Evolutionary conservation across 2,329 filamentous ascomycete species (phyloP), one percentile per base, ranked within the genome.

Genomic region (Xylariaceae sp.): DNA sequence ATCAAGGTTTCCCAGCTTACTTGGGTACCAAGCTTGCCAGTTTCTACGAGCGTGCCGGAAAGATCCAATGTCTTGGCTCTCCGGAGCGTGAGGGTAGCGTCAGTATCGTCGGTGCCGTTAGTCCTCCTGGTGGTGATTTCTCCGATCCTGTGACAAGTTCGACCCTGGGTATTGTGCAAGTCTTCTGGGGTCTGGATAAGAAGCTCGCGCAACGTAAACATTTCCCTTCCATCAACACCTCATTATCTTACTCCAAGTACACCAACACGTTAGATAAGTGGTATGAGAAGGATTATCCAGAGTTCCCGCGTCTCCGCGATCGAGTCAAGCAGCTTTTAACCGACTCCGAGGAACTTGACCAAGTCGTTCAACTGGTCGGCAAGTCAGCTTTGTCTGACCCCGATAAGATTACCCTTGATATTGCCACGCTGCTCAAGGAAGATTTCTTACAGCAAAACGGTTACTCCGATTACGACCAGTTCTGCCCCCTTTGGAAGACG

Each of bases 161-260:
- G 55, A 98, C 93, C 17, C 83, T 98, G 38, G 82, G 87, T 80
- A 98, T 98, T 64, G 93, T 98, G 62, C 93, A 98, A 69, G 93
- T 98, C 58, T 98, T 98, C 76, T 98, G 93, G 93, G 93, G 93
- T 79, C 80, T 97, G 40, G 93, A 98, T 78, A 97, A 98, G 85
- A 97, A 97, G 77, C 85, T 98, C 49, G 93, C 93, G 19, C 93
- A 97, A 74, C 85, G 93, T 62, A 98, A 98, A 75, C 93, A 98
- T 72, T 98, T 98, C 79, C 93, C 93, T 5, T 96, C 91, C 23
- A 91, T 98, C 76, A 98, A 98, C 77, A 97, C 93, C 7, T 82
- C 83, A 17, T 75, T 88, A 56, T 95, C 89, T 55, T 98, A 98
- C 82, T 92, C 85, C 79, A 98, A 98, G 76, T 98, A 98, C 75